These are phyloP conservation scores for Daedaleopsis sinensis DNA, from an alignment of 768 basidiomycete species.

Conservation along the genomic window DNA sequence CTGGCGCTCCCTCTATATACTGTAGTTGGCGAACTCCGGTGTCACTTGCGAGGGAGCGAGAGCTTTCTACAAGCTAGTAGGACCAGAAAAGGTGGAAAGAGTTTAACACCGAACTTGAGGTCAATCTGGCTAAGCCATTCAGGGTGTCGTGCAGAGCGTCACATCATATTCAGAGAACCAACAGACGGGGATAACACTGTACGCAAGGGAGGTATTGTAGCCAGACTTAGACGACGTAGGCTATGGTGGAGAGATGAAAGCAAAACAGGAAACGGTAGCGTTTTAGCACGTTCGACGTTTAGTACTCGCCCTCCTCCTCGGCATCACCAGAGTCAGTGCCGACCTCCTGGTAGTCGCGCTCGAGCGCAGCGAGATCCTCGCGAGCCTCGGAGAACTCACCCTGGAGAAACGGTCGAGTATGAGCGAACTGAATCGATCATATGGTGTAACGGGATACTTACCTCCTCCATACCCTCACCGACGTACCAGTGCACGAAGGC, in stretches of 20 bases:
- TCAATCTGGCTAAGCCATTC: neutral
- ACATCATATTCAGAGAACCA: slow-evolving; percentile 12
- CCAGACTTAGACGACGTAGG: slow-evolving; percentile 21
- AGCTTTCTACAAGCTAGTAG: too few relatives aligned
- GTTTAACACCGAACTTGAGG: neutral
- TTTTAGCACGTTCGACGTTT: slow-evolving; percentile 26
- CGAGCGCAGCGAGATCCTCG: slow-evolving; percentile 96
- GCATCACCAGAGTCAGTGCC: slow-evolving; percentile 75
- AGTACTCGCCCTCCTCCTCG: slow-evolving; percentile 66
- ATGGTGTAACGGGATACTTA: slow-evolving; percentile 22
- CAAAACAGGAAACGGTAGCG: slow-evolving; percentile 5
- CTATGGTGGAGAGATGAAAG: slow-evolving; percentile 15
- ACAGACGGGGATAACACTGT: slow-evolving; percentile 15
- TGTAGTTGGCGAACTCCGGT: too few relatives aligned
- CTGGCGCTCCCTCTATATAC: too few relatives aligned
- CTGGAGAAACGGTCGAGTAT: slow-evolving; percentile 28
- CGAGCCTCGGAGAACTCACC: slow-evolving; percentile 99
- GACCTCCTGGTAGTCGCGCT: slow-evolving; percentile 94
- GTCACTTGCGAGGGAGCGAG: too few relatives aligned
- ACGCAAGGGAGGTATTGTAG: slow-evolving; percentile 24
- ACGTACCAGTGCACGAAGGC: slow-evolving; percentile 95
- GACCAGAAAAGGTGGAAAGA: too few relatives aligned
- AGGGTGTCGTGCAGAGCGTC: neutral
- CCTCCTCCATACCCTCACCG: slow-evolving; percentile 99
- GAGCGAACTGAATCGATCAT: neutral